Base-by-base conservation (phyloP, 139 green algal species). In the Penium margaritaceum region DNA sequence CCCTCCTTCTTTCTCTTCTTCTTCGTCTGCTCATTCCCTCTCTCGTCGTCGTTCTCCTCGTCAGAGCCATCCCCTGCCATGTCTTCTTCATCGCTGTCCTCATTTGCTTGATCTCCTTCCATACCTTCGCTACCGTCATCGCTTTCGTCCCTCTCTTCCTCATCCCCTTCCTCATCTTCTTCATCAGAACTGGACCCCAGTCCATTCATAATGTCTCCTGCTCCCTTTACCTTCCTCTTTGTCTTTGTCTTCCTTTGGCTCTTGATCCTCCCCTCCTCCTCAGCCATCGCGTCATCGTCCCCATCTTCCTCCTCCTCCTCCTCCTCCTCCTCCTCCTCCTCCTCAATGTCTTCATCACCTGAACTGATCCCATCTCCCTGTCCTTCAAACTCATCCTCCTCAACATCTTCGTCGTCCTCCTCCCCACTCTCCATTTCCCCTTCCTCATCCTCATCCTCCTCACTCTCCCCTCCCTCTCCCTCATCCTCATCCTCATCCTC, bases 301-400 rank as follows among this genome's bases (percentile, higher is more conserved):
- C 4, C 27, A 19, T 57, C 63, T 2, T 63, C 63, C 36, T 72
- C 64, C 1, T 19, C 12, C 29, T 72, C 37, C 43, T 44, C 53
- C 60, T 76, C 77, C 27, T 75, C 70, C 24, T 70, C 70, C 41
- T 79, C 70, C 15, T 81, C 78, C 2, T 77, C 78, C 29, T 81
- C 77, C 30, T 81, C 78, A 24, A 76, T 71, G 15, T 69, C 62
- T 35, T 33, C 58, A 5, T 79, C 77, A 1, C 15, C 35, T 35
- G 70, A 43, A 30, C 43, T 54, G 35, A 47, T 63, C n/a, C 30
- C 63, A 24, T 15, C 27, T 29, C 17, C 41, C 63, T 29, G 24
- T 55, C 63, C 29, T 57, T 60, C 0, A n/a, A n/a, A n/a, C n/a
- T 62, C 54, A 64, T 24, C 53, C 36, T 21, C 44, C 15, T 72